Conservation (phyloP, 306 rosid species). For the Rubus idaeus region DNA sequence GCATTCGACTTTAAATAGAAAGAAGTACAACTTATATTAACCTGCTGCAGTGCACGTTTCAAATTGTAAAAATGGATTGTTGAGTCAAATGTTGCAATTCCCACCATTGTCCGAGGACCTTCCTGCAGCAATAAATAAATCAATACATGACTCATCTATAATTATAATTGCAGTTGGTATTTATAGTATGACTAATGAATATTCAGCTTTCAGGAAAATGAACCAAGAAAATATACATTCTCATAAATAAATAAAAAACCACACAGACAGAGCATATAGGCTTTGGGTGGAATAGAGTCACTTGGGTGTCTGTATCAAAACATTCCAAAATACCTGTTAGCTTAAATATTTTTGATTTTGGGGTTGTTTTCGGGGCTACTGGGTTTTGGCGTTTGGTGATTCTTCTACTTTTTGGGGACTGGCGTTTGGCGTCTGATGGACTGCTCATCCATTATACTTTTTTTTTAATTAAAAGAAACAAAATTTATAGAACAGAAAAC, state of each 20-base stretch:
- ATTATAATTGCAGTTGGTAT: neutral
- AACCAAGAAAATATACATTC: neutral
- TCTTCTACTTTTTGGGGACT: neutral
- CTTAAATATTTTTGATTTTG: neutral
- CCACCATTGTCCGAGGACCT: conserved; percentile 86
- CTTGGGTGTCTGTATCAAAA: neutral
- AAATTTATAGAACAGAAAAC: no score
- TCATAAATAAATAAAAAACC: neutral
- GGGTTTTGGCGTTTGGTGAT: neutral
- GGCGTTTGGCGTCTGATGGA: neutral
- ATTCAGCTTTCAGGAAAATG: neutral
- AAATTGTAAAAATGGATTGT: conserved; percentile 93
- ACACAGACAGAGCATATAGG: neutral
- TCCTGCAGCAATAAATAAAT: conserved; percentile 54
- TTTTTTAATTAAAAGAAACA: no score
- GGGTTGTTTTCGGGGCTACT: neutral
- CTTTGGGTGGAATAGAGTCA: neutral
- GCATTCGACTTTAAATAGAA: neutral
- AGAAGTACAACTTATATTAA: conserved; percentile 24
- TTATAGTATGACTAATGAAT: neutral
- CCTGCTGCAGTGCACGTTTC: conserved; percentile 97
- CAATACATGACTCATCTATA: conserved; percentile 5
- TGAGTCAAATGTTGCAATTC: conserved; percentile 93
- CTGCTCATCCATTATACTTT: neutral
- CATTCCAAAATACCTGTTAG: neutral